Conservation (phyloP, 108 stramenopile species). For the Nitzschia sp. region DNA sequence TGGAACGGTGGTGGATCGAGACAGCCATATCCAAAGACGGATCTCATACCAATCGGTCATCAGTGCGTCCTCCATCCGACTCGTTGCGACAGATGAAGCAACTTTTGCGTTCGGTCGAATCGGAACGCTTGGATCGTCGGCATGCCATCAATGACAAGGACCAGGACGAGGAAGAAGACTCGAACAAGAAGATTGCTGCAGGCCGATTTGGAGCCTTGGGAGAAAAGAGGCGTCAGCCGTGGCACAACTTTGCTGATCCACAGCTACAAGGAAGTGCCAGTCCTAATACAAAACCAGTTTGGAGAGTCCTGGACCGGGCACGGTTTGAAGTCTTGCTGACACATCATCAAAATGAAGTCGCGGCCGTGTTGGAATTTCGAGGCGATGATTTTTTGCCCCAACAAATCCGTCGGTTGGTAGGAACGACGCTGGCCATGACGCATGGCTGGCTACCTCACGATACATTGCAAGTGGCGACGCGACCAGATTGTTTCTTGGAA, state of each 20-base stretch:
- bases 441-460: constrained; percentile 65
- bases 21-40: neutral
- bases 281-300: constrained; percentile 69
- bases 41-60: constrained; percentile 1
- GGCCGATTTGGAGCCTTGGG: constrained; percentile 72
- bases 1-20: constrained; percentile 39
- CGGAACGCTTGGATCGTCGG: neutral
- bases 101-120: constrained; percentile 34
- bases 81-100: constrained; percentile 17
- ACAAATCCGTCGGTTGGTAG: constrained; percentile 67
- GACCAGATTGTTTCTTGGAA: constrained; percentile 73
- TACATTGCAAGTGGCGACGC: constrained; percentile 33
- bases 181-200: constrained; percentile 28
- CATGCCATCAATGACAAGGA: neutral
- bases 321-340: constrained; percentile 53
- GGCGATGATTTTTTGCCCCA: constrained; percentile 76
- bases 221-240: constrained; percentile 53
- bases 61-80: constrained; percentile 15
- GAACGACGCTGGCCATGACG: constrained; percentile 64
- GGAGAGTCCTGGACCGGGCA: constrained; percentile 67
- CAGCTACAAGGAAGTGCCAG: constrained; percentile 54
- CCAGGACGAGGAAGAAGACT: neutral
- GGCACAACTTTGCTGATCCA: constrained; percentile 76
- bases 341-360: neutral
- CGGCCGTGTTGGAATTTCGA: constrained; percentile 50